A percentile compares a stretch with the other conserved stretches of the same genome.
Conservation (phyloP, 2,329 filamentous ascomycete genomes). For the Nannizzia gypsea region DNA sequence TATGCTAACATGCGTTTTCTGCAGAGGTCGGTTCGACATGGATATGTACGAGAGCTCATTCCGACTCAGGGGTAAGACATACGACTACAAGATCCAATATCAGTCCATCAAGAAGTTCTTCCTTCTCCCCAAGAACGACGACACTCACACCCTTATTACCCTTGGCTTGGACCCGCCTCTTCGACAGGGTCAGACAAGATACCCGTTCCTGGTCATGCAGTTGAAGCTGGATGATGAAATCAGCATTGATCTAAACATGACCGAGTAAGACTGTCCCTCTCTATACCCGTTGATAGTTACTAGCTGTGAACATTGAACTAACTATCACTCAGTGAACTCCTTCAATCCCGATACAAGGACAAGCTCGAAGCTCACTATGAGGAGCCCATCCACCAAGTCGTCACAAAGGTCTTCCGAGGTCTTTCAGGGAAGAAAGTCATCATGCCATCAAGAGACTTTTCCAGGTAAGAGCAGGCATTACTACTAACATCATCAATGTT, state of each 20-base stretch:
- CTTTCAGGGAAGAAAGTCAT: constrained; percentile 91
- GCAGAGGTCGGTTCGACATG: constrained; percentile 95
- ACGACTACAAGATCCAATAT: constrained; percentile 99
- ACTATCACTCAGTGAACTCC: constrained; percentile 45
- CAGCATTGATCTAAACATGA: constrained; percentile 90
- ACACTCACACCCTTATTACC: constrained; percentile 87
- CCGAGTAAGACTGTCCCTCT: constrained; percentile 42
- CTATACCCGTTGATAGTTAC: not conserved
- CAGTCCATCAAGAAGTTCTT: constrained; percentile 98
- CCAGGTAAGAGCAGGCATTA: constrained; percentile 42
- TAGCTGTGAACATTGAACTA: not conserved
- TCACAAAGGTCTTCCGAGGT: constrained; percentile 90
- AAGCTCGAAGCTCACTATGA: constrained; percentile 85
- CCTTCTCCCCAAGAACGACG: constrained; percentile 95
- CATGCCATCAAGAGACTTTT: constrained; percentile 85
- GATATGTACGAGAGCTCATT: constrained; percentile 99
- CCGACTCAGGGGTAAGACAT: constrained; percentile 93
- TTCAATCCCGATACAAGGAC: constrained; percentile 78
- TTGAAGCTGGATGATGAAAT: constrained; percentile 97
- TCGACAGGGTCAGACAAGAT: constrained; percentile 91
- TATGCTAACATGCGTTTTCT: constrained; percentile 5
- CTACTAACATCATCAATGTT: not conserved
- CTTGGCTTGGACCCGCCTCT: constrained; percentile 90
- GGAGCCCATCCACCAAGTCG: constrained; percentile 81
- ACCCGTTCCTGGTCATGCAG: constrained; percentile 98